A percentile compares a stretch with the other conserved stretches of the same genome.
Conservation (phyloP, 257 asterid species). For the Nicotiana otophora region DNA sequence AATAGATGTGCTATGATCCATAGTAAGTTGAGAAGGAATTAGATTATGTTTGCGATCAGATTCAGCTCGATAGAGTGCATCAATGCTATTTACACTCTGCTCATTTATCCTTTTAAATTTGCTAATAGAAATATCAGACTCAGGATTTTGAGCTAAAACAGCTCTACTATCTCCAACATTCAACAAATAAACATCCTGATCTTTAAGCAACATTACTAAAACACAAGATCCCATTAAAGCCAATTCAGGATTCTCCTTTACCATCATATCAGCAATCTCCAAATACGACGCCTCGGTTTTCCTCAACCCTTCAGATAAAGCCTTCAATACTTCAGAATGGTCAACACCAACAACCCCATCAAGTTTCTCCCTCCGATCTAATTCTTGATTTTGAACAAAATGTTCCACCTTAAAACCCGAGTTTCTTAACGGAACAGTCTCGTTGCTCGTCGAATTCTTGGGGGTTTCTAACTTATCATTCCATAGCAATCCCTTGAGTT, state of each 20-base stretch:
- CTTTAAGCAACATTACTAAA: constrained; percentile 89
- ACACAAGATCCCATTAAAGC: constrained; percentile 99
- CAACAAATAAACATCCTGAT: constrained; percentile 79
- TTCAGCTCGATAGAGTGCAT: constrained; percentile 49
- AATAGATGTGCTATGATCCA: constrained; percentile 76
- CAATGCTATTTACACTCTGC: constrained; percentile 26
- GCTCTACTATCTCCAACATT: constrained; percentile 94
- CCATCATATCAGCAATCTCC: constrained; percentile 80
- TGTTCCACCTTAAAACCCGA: constrained; percentile 18
- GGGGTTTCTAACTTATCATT: constrained; percentile 45
- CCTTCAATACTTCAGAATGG: constrained; percentile 70
- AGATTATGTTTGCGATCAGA: constrained; percentile 46
- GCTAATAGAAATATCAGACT: constrained; percentile 31
- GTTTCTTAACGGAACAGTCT: constrained; percentile 7
- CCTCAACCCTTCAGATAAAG: constrained; percentile 72
- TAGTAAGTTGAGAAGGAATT: constrained; percentile 67
- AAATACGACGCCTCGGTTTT: constrained; percentile 72
- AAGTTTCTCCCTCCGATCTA: constrained; percentile 18
- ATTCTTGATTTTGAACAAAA: constrained; percentile 12
- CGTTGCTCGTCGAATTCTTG: constrained; percentile 14
- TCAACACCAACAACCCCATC: constrained; percentile 27
- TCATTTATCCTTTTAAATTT: constrained; percentile 24
- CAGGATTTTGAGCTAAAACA: constrained; percentile 56
- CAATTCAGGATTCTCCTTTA: constrained; percentile 80
- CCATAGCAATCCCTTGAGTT: constrained; percentile 80